Conservation (phyloP, 306 rosid species). For the Rubus idaeus region DNA sequence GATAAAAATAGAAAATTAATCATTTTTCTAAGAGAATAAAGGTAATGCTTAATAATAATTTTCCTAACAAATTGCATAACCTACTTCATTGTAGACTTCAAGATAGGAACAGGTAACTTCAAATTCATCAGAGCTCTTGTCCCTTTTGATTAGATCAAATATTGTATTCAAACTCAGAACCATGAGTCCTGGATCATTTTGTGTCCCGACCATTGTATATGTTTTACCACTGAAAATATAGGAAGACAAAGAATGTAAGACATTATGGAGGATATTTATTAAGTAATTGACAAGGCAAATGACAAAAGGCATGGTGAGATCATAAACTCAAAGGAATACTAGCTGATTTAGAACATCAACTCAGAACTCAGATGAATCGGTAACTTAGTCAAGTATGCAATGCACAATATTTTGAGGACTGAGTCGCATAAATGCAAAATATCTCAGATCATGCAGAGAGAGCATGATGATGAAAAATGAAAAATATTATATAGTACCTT, state of each 20-base stretch:
- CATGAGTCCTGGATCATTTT: conserved; percentile 68
- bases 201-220: conserved; percentile 66
- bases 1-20: conserved; percentile 1
- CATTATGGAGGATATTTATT: conserved; percentile 2
- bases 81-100: conserved; percentile 65
- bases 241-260: conserved; percentile 6
- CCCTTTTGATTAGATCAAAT: conserved; percentile 48
- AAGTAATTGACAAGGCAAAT: conserved; percentile 11
- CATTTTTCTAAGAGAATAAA: neutral
- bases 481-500: conserved; percentile 42
- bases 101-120: conserved; percentile 68
- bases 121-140: conserved; percentile 50
- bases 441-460: neutral
- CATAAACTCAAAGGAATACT: neutral
- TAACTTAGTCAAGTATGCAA: neutral
- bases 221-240: conserved; percentile 52
- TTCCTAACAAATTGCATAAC: conserved; percentile 2
- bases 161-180: conserved; percentile 59
- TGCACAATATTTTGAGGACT: neutral
- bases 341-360: neutral
- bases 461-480: neutral
- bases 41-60: neutral
- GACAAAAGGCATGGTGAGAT: conserved; percentile 6
- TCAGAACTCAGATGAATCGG: neutral
- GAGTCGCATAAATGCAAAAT: neutral